Evolutionary conservation across 345 rosid genomes (phyloP), one percentile per base, ranked within the genome.

Genomic region (Psidium guajava): DNA sequence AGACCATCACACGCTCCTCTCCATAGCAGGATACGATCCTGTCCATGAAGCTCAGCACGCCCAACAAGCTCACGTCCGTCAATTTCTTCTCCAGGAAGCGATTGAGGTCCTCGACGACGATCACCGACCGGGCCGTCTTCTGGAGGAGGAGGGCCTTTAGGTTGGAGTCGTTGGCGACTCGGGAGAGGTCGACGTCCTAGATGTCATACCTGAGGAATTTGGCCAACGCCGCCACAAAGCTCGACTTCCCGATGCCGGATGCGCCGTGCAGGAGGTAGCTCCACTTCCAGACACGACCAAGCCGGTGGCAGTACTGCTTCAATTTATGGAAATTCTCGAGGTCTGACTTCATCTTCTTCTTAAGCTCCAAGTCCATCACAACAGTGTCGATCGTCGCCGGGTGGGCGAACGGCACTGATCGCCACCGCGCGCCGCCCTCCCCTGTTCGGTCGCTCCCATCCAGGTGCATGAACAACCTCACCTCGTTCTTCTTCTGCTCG

Each of bases 241-340:
- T 92, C 40, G 96, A 90, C 55, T 94, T 94, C 49, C 98, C 95
- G 2, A 95, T 94, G 42, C 96, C 96, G 24, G 95, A 85, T 14
- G 90, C 88, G 13, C 96, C 96, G 87, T 90, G 87, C 83, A 94
- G 90, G 40, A 94, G 90, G 87, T 92, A 94, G 86, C 98, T 92
- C 82, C 95, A 90, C 86, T 92, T 93, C 96, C 98, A 94, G 54
- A 87, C 91, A 44, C 93, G 96, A 42, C 98, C 95, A 14, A 93
- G 84, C 83, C 93, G 87, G 42, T 92, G 91, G 74, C 92, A 94
- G 83, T 90, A 93, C 87, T 93, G 94, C 85, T 92, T 92, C 21
- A 93, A 89, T 81, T 92, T 92, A 54, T 90, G 88, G 88, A 93
- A 94, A 18, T 85, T 36, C 57, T 94, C 96, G 6, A 94, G 93